A percentile compares a stretch with the other conserved stretches of the same genome.
These are phyloP conservation scores for Kwoniella bestiolae DNA, from an alignment of 768 basidiomycete species.

Conservation along the genomic window DNA sequence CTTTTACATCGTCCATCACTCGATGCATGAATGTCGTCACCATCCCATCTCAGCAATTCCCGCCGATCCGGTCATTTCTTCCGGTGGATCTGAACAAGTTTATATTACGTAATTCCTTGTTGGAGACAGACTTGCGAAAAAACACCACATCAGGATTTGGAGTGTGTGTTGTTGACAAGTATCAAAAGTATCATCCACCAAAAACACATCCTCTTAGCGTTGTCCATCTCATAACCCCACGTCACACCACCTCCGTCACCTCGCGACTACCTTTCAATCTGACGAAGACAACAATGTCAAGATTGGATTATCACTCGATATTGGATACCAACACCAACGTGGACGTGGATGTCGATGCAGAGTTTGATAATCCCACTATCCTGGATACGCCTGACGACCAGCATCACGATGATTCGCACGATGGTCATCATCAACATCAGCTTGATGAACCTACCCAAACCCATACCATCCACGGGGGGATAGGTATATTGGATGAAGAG, in stretches of 20 bases:
- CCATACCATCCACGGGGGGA: neutral
- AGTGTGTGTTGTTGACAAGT: neutral
- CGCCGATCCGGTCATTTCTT: neutral
- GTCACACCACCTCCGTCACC: neutral
- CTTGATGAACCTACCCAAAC: neutral
- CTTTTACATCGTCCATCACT: neutral
- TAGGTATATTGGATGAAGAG: conserved; percentile 17
- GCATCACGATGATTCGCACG: neutral
- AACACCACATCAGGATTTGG: neutral
- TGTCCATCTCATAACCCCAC: neutral
- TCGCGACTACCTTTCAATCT: conserved; percentile 3
- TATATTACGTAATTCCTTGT: neutral
- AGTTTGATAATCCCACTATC: conserved; percentile 14
- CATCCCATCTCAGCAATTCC: too few species aligned
- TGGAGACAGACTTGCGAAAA: neutral
- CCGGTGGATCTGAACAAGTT: neutral
- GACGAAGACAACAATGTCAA: neutral
- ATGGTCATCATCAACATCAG: conserved; percentile 1
- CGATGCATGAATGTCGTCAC: neutral
- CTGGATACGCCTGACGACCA: neutral
- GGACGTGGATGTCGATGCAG: conserved; percentile 8
- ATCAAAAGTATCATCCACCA: neutral
- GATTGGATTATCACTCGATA: conserved; percentile 11
- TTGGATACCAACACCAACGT: conserved; percentile 3
- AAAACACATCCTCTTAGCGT: neutral